phyloP scores from a whole-genome alignment of 2,329 filamentous ascomycete genomes.

The Setomelanomma holmii region DNA sequence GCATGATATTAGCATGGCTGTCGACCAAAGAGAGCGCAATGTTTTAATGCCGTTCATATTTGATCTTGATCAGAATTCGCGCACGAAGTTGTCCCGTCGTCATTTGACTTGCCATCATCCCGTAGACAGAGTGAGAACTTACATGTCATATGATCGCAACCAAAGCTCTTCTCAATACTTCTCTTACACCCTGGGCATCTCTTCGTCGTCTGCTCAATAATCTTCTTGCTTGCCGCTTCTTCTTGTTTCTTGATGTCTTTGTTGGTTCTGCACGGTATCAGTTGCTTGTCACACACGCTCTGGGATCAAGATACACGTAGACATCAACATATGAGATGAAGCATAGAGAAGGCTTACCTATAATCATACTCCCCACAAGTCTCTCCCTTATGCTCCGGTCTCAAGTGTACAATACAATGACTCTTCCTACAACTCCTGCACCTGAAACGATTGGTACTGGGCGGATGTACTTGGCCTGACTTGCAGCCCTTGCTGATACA shows the following conservation, averaged over 20 bases:
- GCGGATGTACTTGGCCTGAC: conserved; percentile 60
- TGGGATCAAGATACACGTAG: too few relatives aligned
- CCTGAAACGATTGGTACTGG: conserved; percentile 50
- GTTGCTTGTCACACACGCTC: background rate
- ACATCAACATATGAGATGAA: too few relatives aligned
- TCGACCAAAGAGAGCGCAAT: too few relatives aligned
- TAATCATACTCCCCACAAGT: conserved; percentile 51
- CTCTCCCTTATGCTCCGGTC: conserved; percentile 49
- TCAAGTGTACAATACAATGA: conserved; percentile 47
- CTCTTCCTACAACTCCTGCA: conserved; percentile 46
- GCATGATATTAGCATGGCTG: background rate
- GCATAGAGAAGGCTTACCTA: too few relatives aligned
- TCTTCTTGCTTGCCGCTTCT: conserved; percentile 36
- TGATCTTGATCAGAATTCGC: too few relatives aligned
- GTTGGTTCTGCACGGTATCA: conserved; percentile 16
- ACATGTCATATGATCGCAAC: conserved; percentile 53
- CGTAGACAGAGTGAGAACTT: too few relatives aligned
- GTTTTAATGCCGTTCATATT: too few relatives aligned
- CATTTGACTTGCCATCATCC: too few relatives aligned
- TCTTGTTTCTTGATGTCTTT: conserved; percentile 34
- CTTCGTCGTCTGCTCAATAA: conserved; percentile 44
- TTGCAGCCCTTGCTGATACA: conserved; percentile 60
- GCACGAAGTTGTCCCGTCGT: too few relatives aligned
- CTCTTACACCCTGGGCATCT: conserved; percentile 50
- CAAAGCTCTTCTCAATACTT: conserved; percentile 50